Evolutionary conservation across 2,329 filamentous ascomycete species (phyloP).

Genomic region (Fusarium sp.): DNA sequence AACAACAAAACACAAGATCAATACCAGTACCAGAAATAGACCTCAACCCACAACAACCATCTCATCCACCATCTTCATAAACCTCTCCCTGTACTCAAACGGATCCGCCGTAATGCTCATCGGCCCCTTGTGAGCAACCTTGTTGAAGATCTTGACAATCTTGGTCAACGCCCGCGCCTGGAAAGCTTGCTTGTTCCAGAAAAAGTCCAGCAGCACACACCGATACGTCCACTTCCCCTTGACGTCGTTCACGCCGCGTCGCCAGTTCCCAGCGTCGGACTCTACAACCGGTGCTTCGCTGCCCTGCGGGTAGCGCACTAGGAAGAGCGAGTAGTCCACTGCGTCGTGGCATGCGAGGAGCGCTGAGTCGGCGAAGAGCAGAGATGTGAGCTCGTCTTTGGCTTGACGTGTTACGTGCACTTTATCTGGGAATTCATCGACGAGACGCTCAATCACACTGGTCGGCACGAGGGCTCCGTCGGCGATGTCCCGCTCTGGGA

Average conservation of each 20-base stretch:
- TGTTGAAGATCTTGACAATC: conserved; percentile 73
- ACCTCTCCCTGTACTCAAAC: conserved; percentile 72
- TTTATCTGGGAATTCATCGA: conserved; percentile 77
- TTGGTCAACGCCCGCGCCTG: conserved; percentile 75
- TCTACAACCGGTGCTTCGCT: conserved; percentile 9
- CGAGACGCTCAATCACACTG: conserved; percentile 73
- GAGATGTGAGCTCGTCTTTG: conserved; percentile 67
- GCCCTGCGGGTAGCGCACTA: conserved; percentile 64
- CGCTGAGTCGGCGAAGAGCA: conserved; percentile 72
- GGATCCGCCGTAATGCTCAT: conserved; percentile 82
- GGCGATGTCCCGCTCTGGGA: conserved; percentile 78
- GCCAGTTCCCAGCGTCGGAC: conserved; percentile 61
- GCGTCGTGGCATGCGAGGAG: conserved; percentile 73
- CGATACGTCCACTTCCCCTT: conserved; percentile 77
- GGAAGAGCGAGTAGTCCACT: conserved; percentile 81
- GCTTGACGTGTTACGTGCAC: conserved; percentile 68
- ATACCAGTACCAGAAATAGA: neutral
- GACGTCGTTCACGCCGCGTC: conserved; percentile 70
- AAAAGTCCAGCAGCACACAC: conserved; percentile 78
- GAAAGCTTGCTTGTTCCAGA: conserved; percentile 80
- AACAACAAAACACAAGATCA: neutral
- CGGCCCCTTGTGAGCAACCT: conserved; percentile 72
- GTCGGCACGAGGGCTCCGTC: conserved; percentile 73
- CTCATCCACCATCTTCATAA: conserved; percentile 63
- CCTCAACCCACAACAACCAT: conserved; percentile 55